Conservation (phyloP, 1,284 basidiomycete species). For the Heliocybe sulcata region DNA sequence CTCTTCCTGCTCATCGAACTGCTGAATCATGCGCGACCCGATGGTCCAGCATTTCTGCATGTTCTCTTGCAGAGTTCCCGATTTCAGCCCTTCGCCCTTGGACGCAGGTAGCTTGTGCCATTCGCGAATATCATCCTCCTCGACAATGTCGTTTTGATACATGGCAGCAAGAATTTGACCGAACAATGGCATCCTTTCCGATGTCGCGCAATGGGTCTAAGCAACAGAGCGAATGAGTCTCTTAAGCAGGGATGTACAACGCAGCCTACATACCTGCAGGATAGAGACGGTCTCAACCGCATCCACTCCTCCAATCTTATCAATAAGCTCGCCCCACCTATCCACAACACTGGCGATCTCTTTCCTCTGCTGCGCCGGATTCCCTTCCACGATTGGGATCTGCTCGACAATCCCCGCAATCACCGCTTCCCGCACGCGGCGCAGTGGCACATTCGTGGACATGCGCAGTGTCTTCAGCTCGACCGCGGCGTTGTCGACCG, state of each 20-base stretch:
- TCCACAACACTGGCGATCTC: conserved; percentile 52
- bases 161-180: conserved; percentile 69
- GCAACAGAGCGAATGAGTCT: too few relatives aligned
- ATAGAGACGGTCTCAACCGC: conserved; percentile 64
- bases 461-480: conserved; percentile 92
- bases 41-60: conserved; percentile 63
- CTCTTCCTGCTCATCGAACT: conserved; percentile 70
- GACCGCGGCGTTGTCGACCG: conserved; percentile 86
- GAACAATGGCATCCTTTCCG: conserved; percentile 56
- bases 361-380: conserved; percentile 44
- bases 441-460: conserved; percentile 84
- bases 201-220: conserved; percentile 1
- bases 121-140: conserved; percentile 69
- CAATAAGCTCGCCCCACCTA: conserved; percentile 69
- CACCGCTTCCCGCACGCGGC: conserved; percentile 73
- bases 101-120: conserved; percentile 55
- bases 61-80: conserved; percentile 38
- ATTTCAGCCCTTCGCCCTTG: conserved; percentile 37
- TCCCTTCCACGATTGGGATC: conserved; percentile 50
- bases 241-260: too few relatives aligned
- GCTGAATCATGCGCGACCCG: conserved; percentile 67
- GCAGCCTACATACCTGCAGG: conserved; percentile 50
- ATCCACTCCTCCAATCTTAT: conserved; percentile 71
- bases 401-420: conserved; percentile 66
- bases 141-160: conserved; percentile 73